Base-by-base conservation (phyloP, 2,329 filamentous ascomycete genomes). In the Teratosphaeria epicoccoides region DNA sequence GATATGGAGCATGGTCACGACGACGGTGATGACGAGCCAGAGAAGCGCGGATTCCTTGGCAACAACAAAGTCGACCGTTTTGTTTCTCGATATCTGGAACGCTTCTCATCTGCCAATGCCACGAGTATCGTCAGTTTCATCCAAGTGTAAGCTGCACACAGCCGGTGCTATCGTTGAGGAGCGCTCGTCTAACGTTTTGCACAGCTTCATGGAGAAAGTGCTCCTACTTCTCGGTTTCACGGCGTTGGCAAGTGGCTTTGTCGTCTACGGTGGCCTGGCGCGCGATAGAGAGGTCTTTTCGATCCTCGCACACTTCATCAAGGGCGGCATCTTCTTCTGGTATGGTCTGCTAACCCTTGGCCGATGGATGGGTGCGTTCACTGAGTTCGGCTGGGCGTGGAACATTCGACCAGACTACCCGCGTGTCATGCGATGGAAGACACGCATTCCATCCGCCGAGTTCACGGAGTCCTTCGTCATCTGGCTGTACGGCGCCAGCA, bases 301-400 rank as follows among this genome's bases (percentile, higher is more conserved):
- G 59, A 88, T 91, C 1, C 76, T 96, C 43, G 91, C 91, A 6
- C 91, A 97, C 66, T 95, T 88, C 73, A 83, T 96, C 68, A 97
- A 97, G 68, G 91, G 91, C 45, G 87, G 87, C 3, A 85, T 97
- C 50, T 97, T 97, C 74, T 88, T 96, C 72, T 93, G 88, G 83
- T 87, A 94, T 57, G 91, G 91, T 7, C 71, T 95, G 20, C 72
- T 96, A 54, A 95, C 88, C 0, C 76, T 97, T 3, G 89, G 88
- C 25, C 84, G 91, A 51, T 96, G 88, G 85, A 82, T 89, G 64
- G 91, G 91, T 24, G 87, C 86, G 66, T 97, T 95, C 66, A 83
- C 86, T 52, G 87, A 95, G 54, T 78, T 91, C 52, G 91, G 91
- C 58, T 97, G 91, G 91, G 88, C 89, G 0, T 96, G 91, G 91